phyloP scores from a whole-genome alignment of 108 stramenopile species.

The Heterococcus sp. region DNA sequence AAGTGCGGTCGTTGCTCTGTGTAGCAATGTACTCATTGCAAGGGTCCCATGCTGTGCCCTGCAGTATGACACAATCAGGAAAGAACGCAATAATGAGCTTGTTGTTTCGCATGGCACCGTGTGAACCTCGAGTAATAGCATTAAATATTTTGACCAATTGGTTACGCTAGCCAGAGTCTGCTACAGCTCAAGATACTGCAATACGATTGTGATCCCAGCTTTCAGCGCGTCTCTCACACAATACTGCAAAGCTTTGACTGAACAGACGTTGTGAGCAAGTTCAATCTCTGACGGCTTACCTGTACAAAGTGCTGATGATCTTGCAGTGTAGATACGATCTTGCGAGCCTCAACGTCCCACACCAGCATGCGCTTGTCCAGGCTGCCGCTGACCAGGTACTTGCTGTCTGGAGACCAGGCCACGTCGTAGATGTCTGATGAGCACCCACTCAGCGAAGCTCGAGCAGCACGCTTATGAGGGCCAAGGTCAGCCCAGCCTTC shows the following conservation, averaged over 20 bases:
- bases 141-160: too few species aligned
- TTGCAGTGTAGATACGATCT: constrained; percentile 29
- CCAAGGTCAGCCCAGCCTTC: constrained; percentile 6
- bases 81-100: too few species aligned
- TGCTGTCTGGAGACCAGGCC: constrained; percentile 49
- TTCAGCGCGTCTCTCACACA: too few species aligned
- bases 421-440: constrained; percentile 52
- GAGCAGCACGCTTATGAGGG: constrained; percentile 16
- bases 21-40: constrained; percentile 50
- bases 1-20: constrained; percentile 57
- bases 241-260: too few species aligned
- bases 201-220: too few species aligned
- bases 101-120: too few species aligned
- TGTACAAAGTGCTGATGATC: constrained; percentile 51
- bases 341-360: constrained; percentile 49
- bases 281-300: too few species aligned
- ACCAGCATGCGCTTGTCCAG: constrained; percentile 45
- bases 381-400: constrained; percentile 34
- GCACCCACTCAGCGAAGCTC: constrained; percentile 19
- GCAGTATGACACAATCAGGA: neutral
- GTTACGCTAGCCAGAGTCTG: too few species aligned
- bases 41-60: constrained; percentile 60
- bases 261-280: too few species aligned
- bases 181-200: too few species aligned
- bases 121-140: too few species aligned